These are phyloP conservation scores for Aspergillus saccharolyticus DNA, from an alignment of 495 filamentous ascomycete species.

Conservation along the genomic window DNA sequence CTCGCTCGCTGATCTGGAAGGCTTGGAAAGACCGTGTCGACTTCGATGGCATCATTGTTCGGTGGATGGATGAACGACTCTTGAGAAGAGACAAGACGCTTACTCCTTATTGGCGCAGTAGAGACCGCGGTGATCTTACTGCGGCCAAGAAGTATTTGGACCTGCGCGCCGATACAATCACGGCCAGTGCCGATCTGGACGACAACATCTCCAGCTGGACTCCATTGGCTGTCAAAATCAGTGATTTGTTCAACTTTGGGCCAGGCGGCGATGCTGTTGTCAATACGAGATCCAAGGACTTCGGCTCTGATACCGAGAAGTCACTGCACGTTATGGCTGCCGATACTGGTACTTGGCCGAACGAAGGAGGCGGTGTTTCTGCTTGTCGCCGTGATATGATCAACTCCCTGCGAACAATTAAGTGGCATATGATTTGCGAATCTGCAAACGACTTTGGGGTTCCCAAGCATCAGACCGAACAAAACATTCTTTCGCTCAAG, in stretches of 20 bases:
- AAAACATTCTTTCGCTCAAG: conserved; percentile 60
- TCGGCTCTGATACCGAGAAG: conserved; percentile 47
- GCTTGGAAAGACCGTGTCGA: conserved; percentile 56
- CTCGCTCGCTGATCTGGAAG: conserved; percentile 60
- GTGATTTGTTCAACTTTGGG: conserved; percentile 60
- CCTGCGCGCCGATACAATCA: conserved; percentile 51
- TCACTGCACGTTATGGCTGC: conserved; percentile 58
- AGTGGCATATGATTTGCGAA: conserved; percentile 64
- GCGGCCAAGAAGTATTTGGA: conserved; percentile 53
- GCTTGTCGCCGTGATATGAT: conserved; percentile 65
- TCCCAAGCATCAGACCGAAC: conserved; percentile 62
- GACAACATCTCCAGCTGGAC: conserved; percentile 55
- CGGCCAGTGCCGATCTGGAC: conserved; percentile 57
- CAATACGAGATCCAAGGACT: conserved; percentile 38
- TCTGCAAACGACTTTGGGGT: conserved; percentile 62
- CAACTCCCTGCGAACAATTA: conserved; percentile 56
- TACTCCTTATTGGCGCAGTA: conserved; percentile 52
- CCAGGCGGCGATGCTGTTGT: conserved; percentile 54
- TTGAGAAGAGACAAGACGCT: conserved; percentile 53
- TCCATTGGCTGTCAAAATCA: conserved; percentile 56
- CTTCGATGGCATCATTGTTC: conserved; percentile 56
- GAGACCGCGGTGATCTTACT: conserved; percentile 50
- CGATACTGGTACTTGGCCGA: conserved; percentile 63
- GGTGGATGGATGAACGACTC: conserved; percentile 60
- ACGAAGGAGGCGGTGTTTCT: conserved; percentile 62